Conservation (phyloP, 108 stramenopile genomes). For the Bacterosira constricta region DNA sequence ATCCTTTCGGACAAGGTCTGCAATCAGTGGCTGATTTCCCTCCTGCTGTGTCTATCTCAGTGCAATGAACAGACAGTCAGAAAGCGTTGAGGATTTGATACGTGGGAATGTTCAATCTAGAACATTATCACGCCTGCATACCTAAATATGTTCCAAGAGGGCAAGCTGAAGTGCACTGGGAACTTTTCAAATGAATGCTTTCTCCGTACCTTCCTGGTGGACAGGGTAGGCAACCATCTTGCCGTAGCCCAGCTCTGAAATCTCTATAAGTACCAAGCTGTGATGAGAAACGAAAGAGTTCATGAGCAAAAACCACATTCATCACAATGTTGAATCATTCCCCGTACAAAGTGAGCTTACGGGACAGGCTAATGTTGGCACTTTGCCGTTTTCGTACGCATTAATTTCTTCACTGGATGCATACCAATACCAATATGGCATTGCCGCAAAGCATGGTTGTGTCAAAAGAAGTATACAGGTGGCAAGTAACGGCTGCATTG, state of each 20-base stretch:
- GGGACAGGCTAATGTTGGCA: constrained; percentile 7
- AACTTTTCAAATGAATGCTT: constrained; percentile 13
- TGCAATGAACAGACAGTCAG: neutral
- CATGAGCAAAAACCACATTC: neutral
- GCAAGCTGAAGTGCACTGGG: constrained; percentile 19
- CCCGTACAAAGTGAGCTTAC: no score
- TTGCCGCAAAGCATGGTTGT: neutral
- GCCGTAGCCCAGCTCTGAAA: neutral
- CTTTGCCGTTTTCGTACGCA: neutral
- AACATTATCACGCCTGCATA: neutral
- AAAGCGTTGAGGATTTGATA: neutral
- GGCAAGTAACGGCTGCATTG: neutral
- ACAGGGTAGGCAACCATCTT: constrained; percentile 37
- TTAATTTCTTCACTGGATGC: constrained; percentile 8
- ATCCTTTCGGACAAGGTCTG: constrained; percentile 37
- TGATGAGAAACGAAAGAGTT: neutral
- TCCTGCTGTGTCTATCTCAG: constrained; percentile 33
- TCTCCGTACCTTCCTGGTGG: constrained; percentile 36
- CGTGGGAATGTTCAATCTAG: neutral
- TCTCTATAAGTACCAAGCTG: constrained; percentile 19
- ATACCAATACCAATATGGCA: constrained; percentile 27
- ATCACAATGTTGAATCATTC: neutral
- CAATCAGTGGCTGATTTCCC: constrained; percentile 21
- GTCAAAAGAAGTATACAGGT: neutral
- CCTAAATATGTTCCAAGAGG: constrained; percentile 25